Evolutionary conservation across 116 monocot species (phyloP), one percentile per base, ranked within the genome.

Genomic region (Posidonia oceanica): DNA sequence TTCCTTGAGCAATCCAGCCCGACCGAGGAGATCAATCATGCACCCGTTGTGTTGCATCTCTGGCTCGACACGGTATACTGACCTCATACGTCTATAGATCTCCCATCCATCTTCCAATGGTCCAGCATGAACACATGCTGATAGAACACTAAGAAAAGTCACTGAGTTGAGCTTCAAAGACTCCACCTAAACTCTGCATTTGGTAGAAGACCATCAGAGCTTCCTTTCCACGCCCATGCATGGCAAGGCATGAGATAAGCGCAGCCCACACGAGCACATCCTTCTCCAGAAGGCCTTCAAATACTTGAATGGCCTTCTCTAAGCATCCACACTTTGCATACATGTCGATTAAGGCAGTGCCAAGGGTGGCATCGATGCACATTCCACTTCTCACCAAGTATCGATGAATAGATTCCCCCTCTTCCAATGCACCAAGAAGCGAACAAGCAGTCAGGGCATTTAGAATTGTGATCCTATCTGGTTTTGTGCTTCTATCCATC

Each of bases 391-490:
- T 73, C 20, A 79, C 80, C 71, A 91, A 69, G 77, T 80, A 91
- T 36, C 56, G 16, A 36, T 82, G 78, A 14, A 78, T 60, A 83
- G 82, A 88, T 39, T 91, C 86, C 23, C 88, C 95, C 1, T 79
- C 60, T 42, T 79, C 88, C 7, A 91, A 78, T 15, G 88, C 82
- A 23, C 91, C 91, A 18, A 88, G 60, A 71, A 88, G 77, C 2
- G 86, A 84, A 68, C 95, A 95, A 0, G 88, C 86, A 0, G 82
- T 84, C 65, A 95, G 79, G 51, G 84, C 52, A 59, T 77, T 80
- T 16, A 79, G 80, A 60, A 91, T 77, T 36, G 86, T 83, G 81
- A 86, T 80, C 53, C 73, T 82, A 41, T 88, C 91, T 0, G 83
- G 82, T 42, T 38, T 17, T 17, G 72, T 57, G 0, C 37, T 37